Evolutionary conservation across 2,329 filamentous ascomycete genomes (phyloP).

Genomic region (Penicillium capsulatum): DNA sequence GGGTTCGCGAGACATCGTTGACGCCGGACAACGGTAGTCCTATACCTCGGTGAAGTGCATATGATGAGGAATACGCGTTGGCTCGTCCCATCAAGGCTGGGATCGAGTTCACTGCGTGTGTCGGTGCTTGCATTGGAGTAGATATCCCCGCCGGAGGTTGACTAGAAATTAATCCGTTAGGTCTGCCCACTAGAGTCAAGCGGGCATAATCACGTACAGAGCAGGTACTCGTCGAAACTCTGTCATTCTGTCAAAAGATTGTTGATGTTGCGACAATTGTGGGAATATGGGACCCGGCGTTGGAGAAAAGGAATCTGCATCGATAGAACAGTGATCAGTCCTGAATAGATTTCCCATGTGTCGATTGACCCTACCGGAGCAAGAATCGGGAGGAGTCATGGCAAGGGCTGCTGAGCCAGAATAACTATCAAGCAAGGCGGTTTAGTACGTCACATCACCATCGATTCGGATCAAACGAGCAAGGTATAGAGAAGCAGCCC

Average conservation of each 20-base stretch:
- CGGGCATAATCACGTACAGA: constrained; percentile 44
- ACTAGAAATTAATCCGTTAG: constrained; percentile 28
- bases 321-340: neutral
- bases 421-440: constrained; percentile 43
- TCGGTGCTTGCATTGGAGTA: constrained; percentile 31
- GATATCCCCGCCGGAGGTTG: constrained; percentile 48
- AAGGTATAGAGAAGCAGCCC: constrained; percentile 8
- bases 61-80: constrained; percentile 34
- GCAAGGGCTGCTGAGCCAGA: constrained; percentile 49
- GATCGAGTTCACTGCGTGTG: constrained; percentile 25
- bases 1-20: constrained; percentile 32
- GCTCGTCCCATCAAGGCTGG: constrained; percentile 38
- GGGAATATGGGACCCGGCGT: constrained; percentile 33
- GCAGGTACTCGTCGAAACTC: constrained; percentile 38
- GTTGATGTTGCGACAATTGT: constrained; percentile 27
- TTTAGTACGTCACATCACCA: constrained; percentile 27
- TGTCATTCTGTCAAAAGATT: constrained; percentile 37
- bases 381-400: constrained; percentile 50
- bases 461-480: constrained; percentile 5
- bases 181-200: no score
- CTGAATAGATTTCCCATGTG: neutral
- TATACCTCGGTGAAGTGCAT: constrained; percentile 31
- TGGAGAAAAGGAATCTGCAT: constrained; percentile 33
- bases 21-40: constrained; percentile 30
- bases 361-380: constrained; percentile 46